phyloP scores from a whole-genome alignment of 257 asterid genomes.

The Avicennia marina region DNA sequence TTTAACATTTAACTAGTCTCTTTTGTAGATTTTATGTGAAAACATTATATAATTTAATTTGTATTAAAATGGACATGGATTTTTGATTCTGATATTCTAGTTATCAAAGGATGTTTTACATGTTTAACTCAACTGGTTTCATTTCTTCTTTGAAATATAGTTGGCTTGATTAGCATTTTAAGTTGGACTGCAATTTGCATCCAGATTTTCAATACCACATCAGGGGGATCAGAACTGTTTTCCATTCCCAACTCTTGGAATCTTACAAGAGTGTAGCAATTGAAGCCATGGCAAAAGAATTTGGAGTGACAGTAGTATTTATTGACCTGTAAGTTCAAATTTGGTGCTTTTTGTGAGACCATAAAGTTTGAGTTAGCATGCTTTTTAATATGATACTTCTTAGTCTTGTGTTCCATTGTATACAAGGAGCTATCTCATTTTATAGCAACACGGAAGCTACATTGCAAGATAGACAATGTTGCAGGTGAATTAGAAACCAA shows the following conservation, averaged over 20 bases:
- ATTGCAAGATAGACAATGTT: constrained; percentile 81
- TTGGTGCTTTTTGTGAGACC: not conserved
- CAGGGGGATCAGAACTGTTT: constrained; percentile 74
- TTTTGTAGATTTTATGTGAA: too few species aligned
- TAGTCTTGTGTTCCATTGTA: not conserved
- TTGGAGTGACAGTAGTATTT: constrained; percentile 76
- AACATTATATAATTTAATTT: too few species aligned
- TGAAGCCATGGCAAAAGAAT: constrained; percentile 79
- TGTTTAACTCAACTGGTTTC: too few species aligned
- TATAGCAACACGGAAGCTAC: constrained; percentile 78
- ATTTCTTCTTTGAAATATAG: constrained; percentile 40
- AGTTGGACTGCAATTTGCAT: constrained; percentile 65
- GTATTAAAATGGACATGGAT: too few species aligned
- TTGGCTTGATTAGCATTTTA: constrained; percentile 68
- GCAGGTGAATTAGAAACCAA: constrained; percentile 76
- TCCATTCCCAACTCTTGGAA: constrained; percentile 73
- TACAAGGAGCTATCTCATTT: constrained; percentile 74
- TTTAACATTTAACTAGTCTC: too few species aligned
- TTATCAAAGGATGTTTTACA: too few species aligned
- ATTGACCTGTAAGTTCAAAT: constrained; percentile 64
- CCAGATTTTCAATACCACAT: constrained; percentile 71
- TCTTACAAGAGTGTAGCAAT: constrained; percentile 78
- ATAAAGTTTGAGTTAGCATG: too few species aligned
- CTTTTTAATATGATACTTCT: not conserved
- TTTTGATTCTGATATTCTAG: too few species aligned